These are phyloP conservation scores for Striga hermonthica DNA, from an alignment of 305 asterid genomes.

Conservation along the genomic window DNA sequence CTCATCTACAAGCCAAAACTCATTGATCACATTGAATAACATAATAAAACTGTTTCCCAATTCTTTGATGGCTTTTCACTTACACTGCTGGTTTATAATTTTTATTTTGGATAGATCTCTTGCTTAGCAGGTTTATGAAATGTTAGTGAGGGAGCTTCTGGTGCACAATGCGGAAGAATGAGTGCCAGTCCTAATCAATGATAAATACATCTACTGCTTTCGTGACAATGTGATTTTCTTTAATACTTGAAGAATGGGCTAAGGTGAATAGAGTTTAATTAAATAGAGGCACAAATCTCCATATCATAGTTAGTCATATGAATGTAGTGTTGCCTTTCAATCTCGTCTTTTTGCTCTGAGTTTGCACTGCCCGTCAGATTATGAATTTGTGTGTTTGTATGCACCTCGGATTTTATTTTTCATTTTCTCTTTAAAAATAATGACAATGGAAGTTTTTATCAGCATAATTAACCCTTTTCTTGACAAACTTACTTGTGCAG, in stretches of 20 bases:
- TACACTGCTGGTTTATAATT: too few relatives aligned
- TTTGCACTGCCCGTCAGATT: neutral
- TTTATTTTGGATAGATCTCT: slow-evolving; percentile 7
- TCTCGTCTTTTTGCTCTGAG: slow-evolving; percentile 1
- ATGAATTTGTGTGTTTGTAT: neutral
- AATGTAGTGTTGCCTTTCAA: neutral
- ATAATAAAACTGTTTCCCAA: too few relatives aligned
- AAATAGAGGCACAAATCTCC: neutral
- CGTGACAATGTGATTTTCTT: neutral
- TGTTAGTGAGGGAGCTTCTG: slow-evolving; percentile 16
- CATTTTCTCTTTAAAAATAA: neutral
- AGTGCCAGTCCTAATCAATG: neutral
- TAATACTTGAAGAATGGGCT: neutral
- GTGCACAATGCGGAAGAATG: slow-evolving; percentile 4
- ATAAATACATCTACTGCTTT: slow-evolving; percentile 2
- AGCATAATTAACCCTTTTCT: slow-evolving; percentile 1
- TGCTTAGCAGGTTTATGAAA: slow-evolving; percentile 3
- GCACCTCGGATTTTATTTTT: too few relatives aligned
- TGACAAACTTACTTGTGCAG: slow-evolving; percentile 12
- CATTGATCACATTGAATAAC: slow-evolving; percentile 23
- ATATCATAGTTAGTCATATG: slow-evolving; percentile 17
- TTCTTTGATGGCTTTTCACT: too few relatives aligned
- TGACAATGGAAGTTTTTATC: slow-evolving; percentile 6
- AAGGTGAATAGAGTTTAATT: slow-evolving; percentile 10
- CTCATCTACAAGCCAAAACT: slow-evolving; percentile 23